Conservation (phyloP, 768 basidiomycete species). For the Mycena polygramma region DNA sequence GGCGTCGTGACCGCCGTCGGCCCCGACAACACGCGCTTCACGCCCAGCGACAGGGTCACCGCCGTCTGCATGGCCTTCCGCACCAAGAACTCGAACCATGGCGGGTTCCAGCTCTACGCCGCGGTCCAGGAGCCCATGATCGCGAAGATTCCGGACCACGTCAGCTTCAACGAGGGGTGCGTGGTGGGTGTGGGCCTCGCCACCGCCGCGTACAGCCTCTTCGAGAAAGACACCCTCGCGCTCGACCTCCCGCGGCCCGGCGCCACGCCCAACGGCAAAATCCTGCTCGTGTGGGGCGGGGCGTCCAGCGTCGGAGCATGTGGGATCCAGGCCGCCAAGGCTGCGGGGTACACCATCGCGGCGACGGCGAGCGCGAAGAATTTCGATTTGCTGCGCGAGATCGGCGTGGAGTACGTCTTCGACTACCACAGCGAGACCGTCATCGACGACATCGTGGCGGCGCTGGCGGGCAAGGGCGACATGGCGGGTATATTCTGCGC, state of each 20-base stretch:
- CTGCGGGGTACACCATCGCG: slow-evolving; percentile 8
- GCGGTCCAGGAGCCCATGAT: not conserved
- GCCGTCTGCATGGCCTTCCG: not conserved
- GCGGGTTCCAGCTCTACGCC: slow-evolving; percentile 18
- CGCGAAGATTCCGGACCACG: not conserved
- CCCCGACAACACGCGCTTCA: slow-evolving; percentile 16
- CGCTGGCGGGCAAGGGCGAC: slow-evolving; percentile 15
- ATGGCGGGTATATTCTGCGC: not conserved
- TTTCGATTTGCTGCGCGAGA: slow-evolving; percentile 10
- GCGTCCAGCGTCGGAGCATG: not conserved
- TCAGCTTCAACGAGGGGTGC: not conserved
- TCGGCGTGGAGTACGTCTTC: slow-evolving; percentile 17
- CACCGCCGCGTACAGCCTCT: not conserved
- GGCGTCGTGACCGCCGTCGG: slow-evolving; percentile 11
- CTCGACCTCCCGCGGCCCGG: not conserved
- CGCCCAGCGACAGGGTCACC: slow-evolving; percentile 12
- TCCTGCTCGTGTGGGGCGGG: slow-evolving; percentile 13
- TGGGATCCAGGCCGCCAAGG: slow-evolving; percentile 3
- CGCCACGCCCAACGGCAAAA: slow-evolving; percentile 1
- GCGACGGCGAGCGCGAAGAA: slow-evolving; percentile 4
- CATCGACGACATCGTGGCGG: slow-evolving; percentile 12
- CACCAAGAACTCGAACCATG: not conserved
- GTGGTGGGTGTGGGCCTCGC: not conserved
- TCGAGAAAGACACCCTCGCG: not conserved
- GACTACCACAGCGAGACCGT: slow-evolving; percentile 10